Base-by-base conservation (phyloP, 352 stramenopile species). In the Thraustochytrium striatum region DNA sequence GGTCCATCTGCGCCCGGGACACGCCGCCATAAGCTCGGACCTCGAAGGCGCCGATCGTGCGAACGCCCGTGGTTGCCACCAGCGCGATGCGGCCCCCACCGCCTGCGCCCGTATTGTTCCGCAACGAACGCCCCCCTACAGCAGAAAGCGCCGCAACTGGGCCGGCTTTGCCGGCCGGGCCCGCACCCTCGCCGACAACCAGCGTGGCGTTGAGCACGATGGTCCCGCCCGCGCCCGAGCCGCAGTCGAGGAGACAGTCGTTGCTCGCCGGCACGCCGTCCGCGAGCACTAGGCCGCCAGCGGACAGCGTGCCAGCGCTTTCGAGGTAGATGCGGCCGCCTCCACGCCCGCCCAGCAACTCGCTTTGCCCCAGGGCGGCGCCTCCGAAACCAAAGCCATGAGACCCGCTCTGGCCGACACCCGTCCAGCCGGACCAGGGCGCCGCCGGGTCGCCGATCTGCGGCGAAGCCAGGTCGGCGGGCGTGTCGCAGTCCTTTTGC, bases 21-120 rank as follows among this genome's bases (percentile, higher is more conserved):
- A 70, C 25, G 30, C 65, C 65, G 35, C 65, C 65, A 25, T 50
- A 61, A 28, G 52, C 52, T 41, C 50, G 44, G 8, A 61, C 25
- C 28, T n/a, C 65, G 35, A 75, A 75, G 47, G n/a, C 61, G 2
- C 61, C 52, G 9, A 21, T 16, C 25, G 30, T 39, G 32, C 52
- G 44, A 9, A 75, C 19, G 9, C 19, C 28, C 1, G 7, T 7
- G 19, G 44, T 58, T 25, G 41, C 21, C n/a, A 21, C 16, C 11
- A 75, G 65, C 32, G 65, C 39, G 21, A 75, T 75, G 25, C 65
- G 65, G 52, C 65, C 65, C 9, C 65, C 65, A 32, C 65, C 65
- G 21, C 65, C 65, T 11, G 65, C 65, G 65, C 65, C 65, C 7
- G 44, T 38, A 5, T 30, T 25, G 13, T 75, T 38, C 3, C 65